Evolutionary conservation across 352 stramenopile species (phyloP).

Genomic region (Phytophthora pluvialis): DNA sequence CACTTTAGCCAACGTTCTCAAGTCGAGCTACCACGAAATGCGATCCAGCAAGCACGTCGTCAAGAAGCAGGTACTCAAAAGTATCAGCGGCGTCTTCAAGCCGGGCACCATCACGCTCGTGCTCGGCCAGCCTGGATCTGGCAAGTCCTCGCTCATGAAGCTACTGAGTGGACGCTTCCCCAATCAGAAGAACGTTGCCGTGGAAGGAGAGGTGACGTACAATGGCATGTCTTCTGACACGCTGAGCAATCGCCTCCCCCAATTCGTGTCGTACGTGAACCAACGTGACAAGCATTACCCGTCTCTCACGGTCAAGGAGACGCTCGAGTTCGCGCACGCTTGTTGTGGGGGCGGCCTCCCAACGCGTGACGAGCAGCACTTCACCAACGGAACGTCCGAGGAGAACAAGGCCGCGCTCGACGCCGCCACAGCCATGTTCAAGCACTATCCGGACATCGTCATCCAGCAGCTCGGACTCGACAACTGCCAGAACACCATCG

Average conservation of each 20-base stretch:
- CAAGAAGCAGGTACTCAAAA: slow-evolving; percentile 43
- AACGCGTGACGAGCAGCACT: slow-evolving; percentile 17
- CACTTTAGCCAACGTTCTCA: slow-evolving; percentile 23
- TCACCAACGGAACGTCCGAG: too few relatives aligned
- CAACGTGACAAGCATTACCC: slow-evolving; percentile 52
- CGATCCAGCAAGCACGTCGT: slow-evolving; percentile 31
- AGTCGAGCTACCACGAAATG: slow-evolving; percentile 13
- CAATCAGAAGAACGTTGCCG: slow-evolving; percentile 30
- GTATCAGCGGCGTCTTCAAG: slow-evolving; percentile 44
- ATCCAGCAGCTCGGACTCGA: too few relatives aligned
- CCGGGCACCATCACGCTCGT: too few relatives aligned
- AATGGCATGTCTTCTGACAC: slow-evolving; percentile 30
- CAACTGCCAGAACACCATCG: too few relatives aligned
- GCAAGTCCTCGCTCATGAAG: slow-evolving; percentile 61
- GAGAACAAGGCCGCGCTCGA: too few relatives aligned
- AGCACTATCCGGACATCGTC: too few relatives aligned
- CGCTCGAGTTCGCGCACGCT: slow-evolving; percentile 48
- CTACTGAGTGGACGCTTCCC: slow-evolving; percentile 46
- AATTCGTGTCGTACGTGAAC: slow-evolving; percentile 46
- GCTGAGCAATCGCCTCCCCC: slow-evolving; percentile 16
- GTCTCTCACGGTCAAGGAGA: slow-evolving; percentile 58
- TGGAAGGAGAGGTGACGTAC: slow-evolving; percentile 47
- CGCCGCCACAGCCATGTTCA: too few relatives aligned
- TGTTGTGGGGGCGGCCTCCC: slow-evolving; percentile 37
- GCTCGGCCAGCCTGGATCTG: slow-evolving; percentile 46